Evolutionary conservation across 257 asterid genomes (phyloP), one percentile per base, ranked within the genome.

Genomic region (Solanum phureja): DNA sequence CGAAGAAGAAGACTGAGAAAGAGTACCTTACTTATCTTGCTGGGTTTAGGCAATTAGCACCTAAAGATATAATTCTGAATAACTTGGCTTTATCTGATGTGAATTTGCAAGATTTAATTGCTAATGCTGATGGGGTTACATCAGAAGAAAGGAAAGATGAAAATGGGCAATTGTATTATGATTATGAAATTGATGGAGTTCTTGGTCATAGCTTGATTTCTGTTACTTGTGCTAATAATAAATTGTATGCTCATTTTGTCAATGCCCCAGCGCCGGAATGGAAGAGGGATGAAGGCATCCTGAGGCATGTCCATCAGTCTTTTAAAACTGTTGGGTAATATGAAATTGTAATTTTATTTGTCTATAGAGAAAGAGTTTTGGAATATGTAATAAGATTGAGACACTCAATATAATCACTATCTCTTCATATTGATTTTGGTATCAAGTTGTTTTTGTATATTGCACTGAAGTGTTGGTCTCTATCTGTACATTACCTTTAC

Each of bases 231-330:
- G 96, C 98, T 6, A 97, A 92, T 33, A 97, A 97, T 24, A 97
- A 97, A 92, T 90, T 97, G 31, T 97, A 95, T 89, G 98, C 99
- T 40, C 99, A 97, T 84, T 97, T 97, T 60, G 99, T 95, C 4
- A 97, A 95, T 66, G 99, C 98, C 62, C 99, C 99, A 0, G 84
- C 92, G 23, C 94, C 93, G 1, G 99, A 97, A 1, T 97, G 99
- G 99, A 93, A 94, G 4, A 91, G 87, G 85, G 98, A 97, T 89
- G 93, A 92, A 56, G 96, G 93, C 0, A 94, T 91, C 9, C 89
- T 95, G 89, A 90, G 93, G 92, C 99, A 95, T 91, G 46, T 97
- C 84, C 99, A 97, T 58, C 93, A 92, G 86, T 95, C 98, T 9
- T 95, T 97, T 74, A 97, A 93, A 93, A 97, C 99, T 2, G 94